Base-by-base conservation (phyloP, 78 protist genomes). In the Polysphondylium violaceum region DNA sequence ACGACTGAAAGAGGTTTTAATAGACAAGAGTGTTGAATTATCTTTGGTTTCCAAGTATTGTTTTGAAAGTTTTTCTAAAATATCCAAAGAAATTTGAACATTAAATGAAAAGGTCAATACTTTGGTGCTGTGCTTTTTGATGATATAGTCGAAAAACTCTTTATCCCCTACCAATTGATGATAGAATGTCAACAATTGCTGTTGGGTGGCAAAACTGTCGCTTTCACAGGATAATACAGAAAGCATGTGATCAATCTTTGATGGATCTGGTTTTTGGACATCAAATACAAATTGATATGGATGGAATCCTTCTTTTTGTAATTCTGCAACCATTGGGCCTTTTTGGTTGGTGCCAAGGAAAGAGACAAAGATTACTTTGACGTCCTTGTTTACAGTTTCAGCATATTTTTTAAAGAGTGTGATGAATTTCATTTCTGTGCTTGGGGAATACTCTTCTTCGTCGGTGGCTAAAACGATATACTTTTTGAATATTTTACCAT, bases 281-380 rank as follows among this genome's bases (percentile, higher is more conserved):
- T 83, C 91, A 9, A 83, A 38, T 9, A 83, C 61, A 2, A 83
- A 47, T 44, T 83, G 91, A 33, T 69, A 27, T 51, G 91, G 91
- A 9, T 67, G 41, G 14, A 47, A 6, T 11, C 73, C 73, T 29
- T 29, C 36, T 2, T 38, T 25, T 64, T 74, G 51, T 7, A 87
- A n/a, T 3, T 44, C 76, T 9, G 76, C 41, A 14, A 87, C 76
- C 93, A 87, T 87, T 25, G 72, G 83, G 33, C 93, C 93, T 40
- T 87, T 72, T 3, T 33, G n/a, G 31, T 61, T 38, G 11, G 14
- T 1, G 1, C 63, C 35, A 5, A 87, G 47, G 93, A 87, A 87
- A 17, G 86, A 74, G 7, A 87, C 50, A 14, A 87, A 87, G 19
- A 87, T 43, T 12, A 74, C 23, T 31, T 87, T 87, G 19, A 71